Evolutionary conservation across 2,329 filamentous ascomycete species (phyloP), one percentile per base, ranked within the genome.

Genomic region (Endocalyx cinctus): DNA sequence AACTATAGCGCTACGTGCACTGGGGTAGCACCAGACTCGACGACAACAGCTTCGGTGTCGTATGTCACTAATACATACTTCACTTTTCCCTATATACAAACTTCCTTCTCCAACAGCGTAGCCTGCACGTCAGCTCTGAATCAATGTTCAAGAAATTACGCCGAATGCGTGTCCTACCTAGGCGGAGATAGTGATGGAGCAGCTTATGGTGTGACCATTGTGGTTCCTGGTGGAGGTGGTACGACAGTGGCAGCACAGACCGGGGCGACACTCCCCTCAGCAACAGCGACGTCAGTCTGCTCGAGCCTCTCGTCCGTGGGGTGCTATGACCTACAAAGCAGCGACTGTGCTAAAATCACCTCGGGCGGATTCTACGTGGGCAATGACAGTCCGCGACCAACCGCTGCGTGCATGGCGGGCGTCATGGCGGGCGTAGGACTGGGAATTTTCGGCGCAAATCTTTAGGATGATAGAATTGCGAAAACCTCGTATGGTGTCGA

Each of bases 41-140:
- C 58, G 16, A 41, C 64, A 4, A 48, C 58, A 2, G 60, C 62
- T 14, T 74, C 73, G 20, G 60, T 62, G 15, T 74, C 73, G 20
- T 77, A 67, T 49, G 73, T 80, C 13, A 56, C 66, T 26, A 80
- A 81, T 51, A 45, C 60, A 17, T 79, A 72, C 55, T 81, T 79
- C 52, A 66, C 71, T 10, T 81, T 79, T 52, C 77, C 77, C 2
- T 73, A 74, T 47, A 66, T 77, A 32, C 58, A 64, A 29, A 76
- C 70, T 1, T 65, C 64, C 10, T 78, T 75, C 41, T 50, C 58
- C 37, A 68, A 78, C 44, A 53, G 58, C 13, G 69, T 59, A 11
- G 66, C 67, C 5, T 81, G 77, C 48, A 64, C 65, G 4, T 63
- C 68, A 0, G 76, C 74, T 12, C 58, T 70, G 29, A 57, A 52